Conservation (phyloP, 2,329 filamentous ascomycete genomes). For the Phaeosphaeria sp. region DNA sequence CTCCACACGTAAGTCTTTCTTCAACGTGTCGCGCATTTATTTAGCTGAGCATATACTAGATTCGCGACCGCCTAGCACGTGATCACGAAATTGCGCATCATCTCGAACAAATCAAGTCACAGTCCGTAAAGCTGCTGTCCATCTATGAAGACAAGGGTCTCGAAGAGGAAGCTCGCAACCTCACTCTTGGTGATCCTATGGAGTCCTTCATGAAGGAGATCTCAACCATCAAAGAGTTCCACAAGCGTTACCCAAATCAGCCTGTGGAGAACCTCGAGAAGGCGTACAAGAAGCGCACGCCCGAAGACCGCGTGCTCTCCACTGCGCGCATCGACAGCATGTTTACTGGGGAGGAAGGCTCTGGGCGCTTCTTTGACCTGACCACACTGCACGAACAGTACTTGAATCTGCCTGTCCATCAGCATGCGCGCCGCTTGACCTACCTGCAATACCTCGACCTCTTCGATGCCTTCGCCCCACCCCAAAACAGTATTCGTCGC, state of each 20-base stretch:
- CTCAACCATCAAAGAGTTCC: slow-evolving; percentile 81
- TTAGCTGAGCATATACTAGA: slow-evolving; percentile 57
- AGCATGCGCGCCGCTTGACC: slow-evolving; percentile 68
- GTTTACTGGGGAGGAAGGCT: slow-evolving; percentile 95
- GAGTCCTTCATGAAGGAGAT: slow-evolving; percentile 91
- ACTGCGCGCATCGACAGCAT: slow-evolving; percentile 80
- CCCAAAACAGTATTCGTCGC: slow-evolving; percentile 75
- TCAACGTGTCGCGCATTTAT: background rate
- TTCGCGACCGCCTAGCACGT: slow-evolving; percentile 84
- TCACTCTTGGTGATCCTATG: slow-evolving; percentile 85
- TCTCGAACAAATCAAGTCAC: slow-evolving; percentile 83
- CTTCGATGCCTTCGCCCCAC: slow-evolving; percentile 85
- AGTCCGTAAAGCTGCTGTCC: slow-evolving; percentile 78
- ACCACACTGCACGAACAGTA: slow-evolving; percentile 85
- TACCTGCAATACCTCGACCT: slow-evolving; percentile 93
- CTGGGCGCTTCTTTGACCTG: slow-evolving; percentile 90
- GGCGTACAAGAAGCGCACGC: slow-evolving; percentile 78
- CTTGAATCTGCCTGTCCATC: slow-evolving; percentile 85
- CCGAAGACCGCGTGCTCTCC: slow-evolving; percentile 66
- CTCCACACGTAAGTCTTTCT: slow-evolving; percentile 72
- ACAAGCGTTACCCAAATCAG: slow-evolving; percentile 90
- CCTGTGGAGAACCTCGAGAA: slow-evolving; percentile 93
- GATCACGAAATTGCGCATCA: slow-evolving; percentile 93
- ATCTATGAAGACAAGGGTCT: slow-evolving; percentile 84
- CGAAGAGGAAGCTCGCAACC: slow-evolving; percentile 80